phyloP scores from a whole-genome alignment of 2,329 filamentous ascomycete genomes.

The Coniella lustricola region DNA sequence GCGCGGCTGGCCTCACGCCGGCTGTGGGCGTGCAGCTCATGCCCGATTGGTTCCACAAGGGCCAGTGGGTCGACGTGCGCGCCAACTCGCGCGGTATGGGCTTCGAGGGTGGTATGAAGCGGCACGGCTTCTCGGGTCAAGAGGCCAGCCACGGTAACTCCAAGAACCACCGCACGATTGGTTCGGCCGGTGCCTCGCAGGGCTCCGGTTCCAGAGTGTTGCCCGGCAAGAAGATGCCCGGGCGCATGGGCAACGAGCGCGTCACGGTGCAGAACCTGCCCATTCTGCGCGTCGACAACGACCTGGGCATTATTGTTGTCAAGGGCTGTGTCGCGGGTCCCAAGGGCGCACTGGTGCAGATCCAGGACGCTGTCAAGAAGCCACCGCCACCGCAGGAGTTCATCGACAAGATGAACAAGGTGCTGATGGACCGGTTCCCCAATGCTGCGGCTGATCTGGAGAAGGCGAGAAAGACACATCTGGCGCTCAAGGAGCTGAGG shows the following conservation, averaged over 20 bases:
- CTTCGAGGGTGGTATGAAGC: conserved; percentile 97
- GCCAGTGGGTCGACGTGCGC: conserved; percentile 83
- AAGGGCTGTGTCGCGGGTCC: conserved; percentile 83
- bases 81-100: conserved; percentile 80
- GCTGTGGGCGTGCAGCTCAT: conserved; percentile 67
- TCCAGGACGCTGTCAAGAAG: conserved; percentile 91
- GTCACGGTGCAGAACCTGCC: conserved; percentile 89
- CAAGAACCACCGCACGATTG: conserved; percentile 85
- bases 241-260: conserved; percentile 84
- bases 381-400: conserved; percentile 44
- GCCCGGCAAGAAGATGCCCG: conserved; percentile 97
- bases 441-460: conserved; percentile 39
- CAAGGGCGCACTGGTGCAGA: conserved; percentile 74
- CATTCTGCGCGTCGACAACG: conserved; percentile 79
- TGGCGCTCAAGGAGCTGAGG: conserved; percentile 46
- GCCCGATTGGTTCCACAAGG: conserved; percentile 86
- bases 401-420: conserved; percentile 37
- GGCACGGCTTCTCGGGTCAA: conserved; percentile 83
- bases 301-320: conserved; percentile 81
- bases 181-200: conserved; percentile 82
- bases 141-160: conserved; percentile 92
- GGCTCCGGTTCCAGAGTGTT: conserved; percentile 86
- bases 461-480: conserved; percentile 41
- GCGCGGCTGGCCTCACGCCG: conserved; percentile 59
- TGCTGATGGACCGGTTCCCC: conserved; percentile 40